phyloP scores from a whole-genome alignment of 768 basidiomycete species.

The Agaricus bisporus region DNA sequence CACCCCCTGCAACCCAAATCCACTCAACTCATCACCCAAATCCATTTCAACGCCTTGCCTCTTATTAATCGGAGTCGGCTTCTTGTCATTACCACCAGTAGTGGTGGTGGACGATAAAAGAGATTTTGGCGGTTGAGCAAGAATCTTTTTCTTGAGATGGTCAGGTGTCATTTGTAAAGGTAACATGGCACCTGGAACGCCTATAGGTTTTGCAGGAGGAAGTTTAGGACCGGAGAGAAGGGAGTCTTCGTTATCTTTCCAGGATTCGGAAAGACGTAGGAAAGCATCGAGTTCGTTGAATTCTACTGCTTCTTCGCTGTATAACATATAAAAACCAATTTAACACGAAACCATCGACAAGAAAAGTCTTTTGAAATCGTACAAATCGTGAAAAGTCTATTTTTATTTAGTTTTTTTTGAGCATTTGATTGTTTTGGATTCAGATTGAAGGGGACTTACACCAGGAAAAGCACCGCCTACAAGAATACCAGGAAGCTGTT shows the following conservation, averaged over 20 bases:
- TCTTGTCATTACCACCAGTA: conserved; percentile 19
- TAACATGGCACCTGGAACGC: conserved; percentile 72
- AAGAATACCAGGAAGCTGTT: conserved; percentile 79
- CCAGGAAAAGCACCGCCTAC: conserved; percentile 74
- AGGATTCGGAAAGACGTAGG: conserved; percentile 67
- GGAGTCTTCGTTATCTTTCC: conserved; percentile 54
- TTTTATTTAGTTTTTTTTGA: too few relatives aligned
- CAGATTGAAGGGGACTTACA: conserved; percentile 39
- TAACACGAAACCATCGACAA: too few relatives aligned
- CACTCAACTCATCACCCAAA: conserved; percentile 60
- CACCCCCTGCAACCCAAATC: conserved; percentile 71
- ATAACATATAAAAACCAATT: not conserved
- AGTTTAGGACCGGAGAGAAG: conserved; percentile 23
- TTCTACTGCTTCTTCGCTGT: conserved; percentile 83
- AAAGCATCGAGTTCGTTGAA: conserved; percentile 65
- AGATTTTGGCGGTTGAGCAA: conserved; percentile 37
- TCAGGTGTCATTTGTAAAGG: conserved; percentile 81
- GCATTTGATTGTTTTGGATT: too few relatives aligned
- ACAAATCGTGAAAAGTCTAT: conserved; percentile 80
- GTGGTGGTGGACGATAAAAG: conserved; percentile 20
- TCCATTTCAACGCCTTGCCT: conserved; percentile 47
- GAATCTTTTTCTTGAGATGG: conserved; percentile 52
- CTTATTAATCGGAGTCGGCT: conserved; percentile 47
- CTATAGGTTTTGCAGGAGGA: conserved; percentile 55
- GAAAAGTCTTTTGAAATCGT: not conserved